Evolutionary conservation across 1,284 basidiomycete genomes (phyloP), one percentile per base, ranked within the genome.

Genomic region (Papiliotrema laurentii): DNA sequence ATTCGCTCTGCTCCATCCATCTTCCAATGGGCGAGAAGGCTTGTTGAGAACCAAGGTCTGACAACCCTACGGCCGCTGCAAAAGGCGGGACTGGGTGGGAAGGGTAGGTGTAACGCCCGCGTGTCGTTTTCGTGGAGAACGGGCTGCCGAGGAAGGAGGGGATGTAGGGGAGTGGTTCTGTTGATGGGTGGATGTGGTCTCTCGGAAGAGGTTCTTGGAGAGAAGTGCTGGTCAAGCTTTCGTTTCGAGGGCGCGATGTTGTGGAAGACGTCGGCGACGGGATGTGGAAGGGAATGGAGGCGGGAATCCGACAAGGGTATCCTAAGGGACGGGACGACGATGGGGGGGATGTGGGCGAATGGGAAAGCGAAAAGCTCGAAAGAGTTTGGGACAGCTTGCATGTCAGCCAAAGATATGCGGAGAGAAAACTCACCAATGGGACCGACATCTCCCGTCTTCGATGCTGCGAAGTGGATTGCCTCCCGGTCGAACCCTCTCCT

Each of bases 401-500:
- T 3, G 21, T 46, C 37, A 46, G 45, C n/a, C n/a, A 18, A n/a
- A 18, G 13, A 31, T n/a, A 13, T 22, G 16, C 16, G 26, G 22
- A 21, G n/a, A 5, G 21, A n/a, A 22, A 13, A 53, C 66, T 59
- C 52, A 69, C 68, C 43, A 68, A 38, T 38, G 68, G 68, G 16
- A 69, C 66, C 41, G 66, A 68, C 54, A 64, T 62, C 40, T 69
- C 68, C 28, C 68, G 54, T 47, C 64, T 59, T 14, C 61, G 57
- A 7, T 34, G 30, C 21, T 6, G 22, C 45, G 44, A 26, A 4
- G 14, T 21, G 5, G n/a, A 5, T 39, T 38, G 42, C 27, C 51
- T 53, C 22, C 43, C 44, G 16, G 56, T 50, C 25, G 54, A 56
- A 1, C 45, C 53, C 31, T 45, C 48, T 28, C 44, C 44, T 28